Evolutionary conservation across 2,329 filamentous ascomycete species (phyloP).

Genomic region (Hypoxylon sp.): DNA sequence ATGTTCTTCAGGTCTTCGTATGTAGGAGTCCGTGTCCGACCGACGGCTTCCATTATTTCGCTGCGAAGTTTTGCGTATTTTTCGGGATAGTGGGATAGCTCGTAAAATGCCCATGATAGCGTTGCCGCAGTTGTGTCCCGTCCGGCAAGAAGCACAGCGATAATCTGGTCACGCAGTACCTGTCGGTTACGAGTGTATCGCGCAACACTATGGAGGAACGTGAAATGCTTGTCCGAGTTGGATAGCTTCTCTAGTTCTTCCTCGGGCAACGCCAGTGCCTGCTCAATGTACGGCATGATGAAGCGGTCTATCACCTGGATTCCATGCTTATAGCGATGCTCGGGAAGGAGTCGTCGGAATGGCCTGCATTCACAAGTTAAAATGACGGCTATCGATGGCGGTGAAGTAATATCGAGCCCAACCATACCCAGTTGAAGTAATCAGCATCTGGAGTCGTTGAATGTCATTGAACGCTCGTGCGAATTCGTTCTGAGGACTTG

Average conservation of each 20-base stretch:
- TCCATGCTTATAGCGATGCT: slow-evolving; percentile 66
- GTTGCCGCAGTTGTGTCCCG: slow-evolving; percentile 76
- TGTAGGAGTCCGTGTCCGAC: slow-evolving; percentile 58
- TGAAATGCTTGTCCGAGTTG: slow-evolving; percentile 72
- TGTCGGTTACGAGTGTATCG: slow-evolving; percentile 69
- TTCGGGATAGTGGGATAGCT: slow-evolving; percentile 67
- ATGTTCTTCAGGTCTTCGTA: slow-evolving; percentile 75
- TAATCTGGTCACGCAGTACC: slow-evolving; percentile 78
- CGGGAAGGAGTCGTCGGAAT: slow-evolving; percentile 66
- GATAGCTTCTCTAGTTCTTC: slow-evolving; percentile 74
- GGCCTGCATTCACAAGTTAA: slow-evolving; percentile 56
- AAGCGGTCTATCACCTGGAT: slow-evolving; percentile 74
- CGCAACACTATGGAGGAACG: slow-evolving; percentile 80
- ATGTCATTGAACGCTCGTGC: slow-evolving; percentile 75
- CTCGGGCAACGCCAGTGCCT: slow-evolving; percentile 67
- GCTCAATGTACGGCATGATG: slow-evolving; percentile 73
- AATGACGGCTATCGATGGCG: not conserved
- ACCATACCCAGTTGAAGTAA: slow-evolving; percentile 58
- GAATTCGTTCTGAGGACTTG: slow-evolving; percentile 65
- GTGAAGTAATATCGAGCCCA: not conserved
- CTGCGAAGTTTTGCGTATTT: slow-evolving; percentile 66
- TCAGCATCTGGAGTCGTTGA: slow-evolving; percentile 71
- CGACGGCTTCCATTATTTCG: slow-evolving; percentile 66
- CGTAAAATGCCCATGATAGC: slow-evolving; percentile 72
- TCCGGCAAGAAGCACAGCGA: slow-evolving; percentile 76